Conservation (phyloP, 2,329 filamentous ascomycete species). For the Scolecobasidium constrictum region DNA sequence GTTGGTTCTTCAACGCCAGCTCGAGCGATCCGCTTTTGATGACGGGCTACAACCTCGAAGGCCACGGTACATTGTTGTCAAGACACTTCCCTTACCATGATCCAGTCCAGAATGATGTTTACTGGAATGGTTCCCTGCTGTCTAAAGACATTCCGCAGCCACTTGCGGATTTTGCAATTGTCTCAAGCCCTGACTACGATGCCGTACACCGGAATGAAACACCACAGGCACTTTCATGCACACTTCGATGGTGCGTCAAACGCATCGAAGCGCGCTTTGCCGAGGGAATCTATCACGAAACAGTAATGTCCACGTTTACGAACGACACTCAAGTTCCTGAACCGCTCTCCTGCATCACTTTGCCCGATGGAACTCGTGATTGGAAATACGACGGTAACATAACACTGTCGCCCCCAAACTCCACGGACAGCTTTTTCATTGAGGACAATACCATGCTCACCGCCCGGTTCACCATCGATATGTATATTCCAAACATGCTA, state of each 20-base stretch:
- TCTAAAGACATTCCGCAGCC: conserved; percentile 6
- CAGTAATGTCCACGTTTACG: not conserved
- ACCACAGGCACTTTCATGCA: conserved; percentile 6
- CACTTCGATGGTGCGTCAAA: conserved; percentile 18
- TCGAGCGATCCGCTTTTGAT: conserved; percentile 6
- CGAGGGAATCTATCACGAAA: not conserved
- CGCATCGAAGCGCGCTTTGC: conserved; percentile 16
- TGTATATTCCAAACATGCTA: conserved; percentile 15
- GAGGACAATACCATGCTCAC: conserved; percentile 10
- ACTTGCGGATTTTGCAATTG: conserved; percentile 7
- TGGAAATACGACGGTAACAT: conserved; percentile 2
- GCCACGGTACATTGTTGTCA: not conserved
- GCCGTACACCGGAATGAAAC: conserved; percentile 2
- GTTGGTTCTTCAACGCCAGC: conserved; percentile 10
- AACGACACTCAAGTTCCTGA: not conserved
- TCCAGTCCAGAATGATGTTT: not conserved
- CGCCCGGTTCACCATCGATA: conserved; percentile 12
- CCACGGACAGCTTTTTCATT: conserved; percentile 1
- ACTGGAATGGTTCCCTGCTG: conserved; percentile 5
- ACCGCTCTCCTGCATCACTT: not conserved
- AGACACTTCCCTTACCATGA: conserved; percentile 1
- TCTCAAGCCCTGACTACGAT: not conserved
- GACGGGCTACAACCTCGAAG: conserved; percentile 6
- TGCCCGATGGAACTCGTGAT: not conserved
- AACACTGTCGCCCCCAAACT: not conserved